A percentile compares a stretch with the other conserved stretches of the same genome.
Evolutionary conservation across 345 rosid species (phyloP).

Genomic region (Citrus australasica): DNA sequence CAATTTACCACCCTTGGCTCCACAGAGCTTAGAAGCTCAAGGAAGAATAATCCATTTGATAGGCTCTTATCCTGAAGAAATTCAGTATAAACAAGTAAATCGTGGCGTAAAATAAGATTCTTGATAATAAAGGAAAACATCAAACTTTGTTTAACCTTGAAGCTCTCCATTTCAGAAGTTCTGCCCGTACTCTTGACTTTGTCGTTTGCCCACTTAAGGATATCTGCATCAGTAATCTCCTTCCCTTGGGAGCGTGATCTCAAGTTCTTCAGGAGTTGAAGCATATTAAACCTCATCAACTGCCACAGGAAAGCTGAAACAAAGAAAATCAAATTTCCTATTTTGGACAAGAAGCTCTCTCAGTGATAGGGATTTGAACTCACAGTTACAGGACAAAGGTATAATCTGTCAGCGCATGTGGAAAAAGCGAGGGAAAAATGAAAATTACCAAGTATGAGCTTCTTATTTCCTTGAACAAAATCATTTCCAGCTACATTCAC

Average conservation of each 20-base stretch:
- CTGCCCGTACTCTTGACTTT: slow-evolving; percentile 65
- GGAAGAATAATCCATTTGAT: slow-evolving; percentile 78
- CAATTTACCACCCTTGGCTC: slow-evolving; percentile 97
- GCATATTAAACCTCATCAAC: slow-evolving; percentile 88
- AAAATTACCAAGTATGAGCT: slow-evolving; percentile 81
- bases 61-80: slow-evolving; percentile 72
- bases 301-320: slow-evolving; percentile 87
- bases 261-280: slow-evolving; percentile 80
- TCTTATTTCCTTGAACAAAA: slow-evolving; percentile 92
- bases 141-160: slow-evolving; percentile 52
- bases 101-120: neutral
- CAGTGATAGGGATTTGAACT: neutral
- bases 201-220: slow-evolving; percentile 71
- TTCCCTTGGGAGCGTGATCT: slow-evolving; percentile 74
- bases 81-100: neutral
- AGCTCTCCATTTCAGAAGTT: slow-evolving; percentile 58
- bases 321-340: slow-evolving; percentile 11
- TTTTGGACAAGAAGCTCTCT: neutral
- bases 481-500: slow-evolving; percentile 93
- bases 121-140: neutral
- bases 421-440: neutral
- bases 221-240: slow-evolving; percentile 76
- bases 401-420: neutral
- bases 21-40: slow-evolving; percentile 80
- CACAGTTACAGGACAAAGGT: neutral